Conservation (phyloP, 2,329 filamentous ascomycete genomes). For the Clonostachys sp. region DNA sequence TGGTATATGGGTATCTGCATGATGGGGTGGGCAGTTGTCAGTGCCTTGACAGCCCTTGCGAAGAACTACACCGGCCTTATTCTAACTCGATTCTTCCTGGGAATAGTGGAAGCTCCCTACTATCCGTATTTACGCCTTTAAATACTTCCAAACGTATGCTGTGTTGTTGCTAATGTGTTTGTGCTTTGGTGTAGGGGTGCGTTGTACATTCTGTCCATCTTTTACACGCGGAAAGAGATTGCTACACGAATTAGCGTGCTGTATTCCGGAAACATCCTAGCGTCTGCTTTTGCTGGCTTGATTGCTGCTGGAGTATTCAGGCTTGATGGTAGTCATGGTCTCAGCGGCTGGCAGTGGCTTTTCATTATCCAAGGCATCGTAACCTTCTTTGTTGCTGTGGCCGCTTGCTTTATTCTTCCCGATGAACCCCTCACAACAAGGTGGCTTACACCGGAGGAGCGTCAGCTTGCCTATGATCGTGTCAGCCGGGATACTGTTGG, state of each 20-base stretch:
- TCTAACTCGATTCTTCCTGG: constrained; percentile 39
- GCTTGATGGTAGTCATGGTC: constrained; percentile 33
- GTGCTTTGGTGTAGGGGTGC: too few species aligned
- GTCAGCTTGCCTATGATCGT: constrained; percentile 31
- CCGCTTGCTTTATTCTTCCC: constrained; percentile 19
- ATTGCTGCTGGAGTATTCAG: constrained; percentile 53
- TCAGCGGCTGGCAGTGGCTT: constrained; percentile 59
- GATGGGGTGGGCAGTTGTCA: constrained; percentile 12
- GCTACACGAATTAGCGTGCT: constrained; percentile 53
- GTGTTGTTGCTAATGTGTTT: too few species aligned
- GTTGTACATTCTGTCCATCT: constrained; percentile 22
- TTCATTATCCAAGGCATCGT: constrained; percentile 63
- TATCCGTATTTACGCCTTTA: too few species aligned
- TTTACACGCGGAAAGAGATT: constrained; percentile 60
- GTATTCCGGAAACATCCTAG: constrained; percentile 56
- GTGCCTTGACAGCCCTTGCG: constrained; percentile 31
- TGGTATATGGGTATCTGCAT: constrained; percentile 13
- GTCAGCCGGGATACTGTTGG: constrained; percentile 40
- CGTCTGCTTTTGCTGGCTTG: constrained; percentile 59
- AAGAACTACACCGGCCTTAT: constrained; percentile 33
- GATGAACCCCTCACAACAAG: constrained; percentile 36
- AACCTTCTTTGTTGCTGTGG: constrained; percentile 16
- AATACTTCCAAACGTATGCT: too few species aligned
- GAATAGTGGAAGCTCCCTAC: constrained; percentile 51
- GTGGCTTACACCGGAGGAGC: constrained; percentile 36